Evolutionary conservation across 371 early-diverging fungal genomes (phyloP).

Genomic region (Catenaria anguillulae): DNA sequence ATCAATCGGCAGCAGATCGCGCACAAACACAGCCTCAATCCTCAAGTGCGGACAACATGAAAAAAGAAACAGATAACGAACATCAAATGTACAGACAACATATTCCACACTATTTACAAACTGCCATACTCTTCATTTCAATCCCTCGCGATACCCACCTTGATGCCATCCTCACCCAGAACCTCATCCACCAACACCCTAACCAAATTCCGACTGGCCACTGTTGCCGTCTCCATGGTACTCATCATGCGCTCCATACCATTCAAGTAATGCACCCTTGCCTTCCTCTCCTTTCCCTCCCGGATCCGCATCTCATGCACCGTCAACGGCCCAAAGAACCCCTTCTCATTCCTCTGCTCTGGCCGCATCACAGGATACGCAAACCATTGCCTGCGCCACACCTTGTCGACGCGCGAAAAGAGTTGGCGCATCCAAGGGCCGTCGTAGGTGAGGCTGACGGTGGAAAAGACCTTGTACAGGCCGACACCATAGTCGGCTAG

Average conservation of each 20-base stretch:
- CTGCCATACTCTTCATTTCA: no score
- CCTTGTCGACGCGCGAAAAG: background rate
- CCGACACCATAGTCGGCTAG: background rate
- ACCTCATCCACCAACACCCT: no score
- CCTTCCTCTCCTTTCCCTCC: slow-evolving; percentile 12
- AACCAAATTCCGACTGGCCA: slow-evolving; percentile 38
- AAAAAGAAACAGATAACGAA: no score
- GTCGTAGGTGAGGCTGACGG: slow-evolving; percentile 12
- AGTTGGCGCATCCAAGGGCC: no score
- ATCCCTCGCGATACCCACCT: no score
- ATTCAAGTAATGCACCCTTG: slow-evolving; percentile 38
- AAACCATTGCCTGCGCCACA: slow-evolving; percentile 32
- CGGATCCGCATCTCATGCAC: slow-evolving; percentile 13
- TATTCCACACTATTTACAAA: no score
- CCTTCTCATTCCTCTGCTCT: slow-evolving; percentile 11
- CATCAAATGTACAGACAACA: no score
- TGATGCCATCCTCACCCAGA: no score
- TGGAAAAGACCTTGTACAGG: slow-evolving; percentile 38
- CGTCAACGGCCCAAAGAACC: background rate
- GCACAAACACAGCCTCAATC: no score
- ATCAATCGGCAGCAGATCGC: no score
- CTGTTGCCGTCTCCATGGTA: slow-evolving; percentile 53
- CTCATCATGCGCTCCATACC: slow-evolving; percentile 36
- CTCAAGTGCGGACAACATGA: no score
- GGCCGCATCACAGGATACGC: slow-evolving; percentile 46